phyloP scores from a whole-genome alignment of 495 filamentous ascomycete genomes.

The Xylaria bambusicola region DNA sequence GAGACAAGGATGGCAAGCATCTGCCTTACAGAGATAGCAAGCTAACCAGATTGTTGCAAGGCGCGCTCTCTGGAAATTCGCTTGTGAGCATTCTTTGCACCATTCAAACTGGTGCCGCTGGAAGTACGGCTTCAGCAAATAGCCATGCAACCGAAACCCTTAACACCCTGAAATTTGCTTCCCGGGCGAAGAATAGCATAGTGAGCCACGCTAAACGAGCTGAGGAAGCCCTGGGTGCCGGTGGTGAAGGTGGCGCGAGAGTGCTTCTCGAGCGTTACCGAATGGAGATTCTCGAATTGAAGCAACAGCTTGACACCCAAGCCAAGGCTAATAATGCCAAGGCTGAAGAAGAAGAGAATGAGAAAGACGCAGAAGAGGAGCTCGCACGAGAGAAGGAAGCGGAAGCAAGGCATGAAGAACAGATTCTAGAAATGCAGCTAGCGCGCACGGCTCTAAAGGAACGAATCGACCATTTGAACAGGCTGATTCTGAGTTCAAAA shows the following conservation, averaged over 20 bases:
- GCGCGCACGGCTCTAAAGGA: constrained; percentile 95
- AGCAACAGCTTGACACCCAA: constrained; percentile 78
- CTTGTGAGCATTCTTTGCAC: constrained; percentile 97
- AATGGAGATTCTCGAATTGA: constrained; percentile 86
- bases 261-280: constrained; percentile 92
- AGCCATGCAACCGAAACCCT: constrained; percentile 84
- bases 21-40: constrained; percentile 96
- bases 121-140: constrained; percentile 61
- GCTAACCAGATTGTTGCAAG: constrained; percentile 88
- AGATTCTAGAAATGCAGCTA: constrained; percentile 97
- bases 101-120: constrained; percentile 73
- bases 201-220: constrained; percentile 95
- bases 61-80: constrained; percentile 89
- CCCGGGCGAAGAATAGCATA: constrained; percentile 95
- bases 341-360: constrained; percentile 66
- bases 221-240: constrained; percentile 79
- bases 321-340: constrained; percentile 59
- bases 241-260: constrained; percentile 77
- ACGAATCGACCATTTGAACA: constrained; percentile 95
- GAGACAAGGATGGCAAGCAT: constrained; percentile 83
- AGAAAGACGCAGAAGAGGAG: constrained; percentile 61
- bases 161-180: constrained; percentile 96
- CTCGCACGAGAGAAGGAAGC: constrained; percentile 77
- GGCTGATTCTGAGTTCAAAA: constrained; percentile 91
- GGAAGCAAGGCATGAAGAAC: constrained; percentile 86